Conservation (phyloP, 1,284 basidiomycete genomes). For the Boletus semigastroideus region DNA sequence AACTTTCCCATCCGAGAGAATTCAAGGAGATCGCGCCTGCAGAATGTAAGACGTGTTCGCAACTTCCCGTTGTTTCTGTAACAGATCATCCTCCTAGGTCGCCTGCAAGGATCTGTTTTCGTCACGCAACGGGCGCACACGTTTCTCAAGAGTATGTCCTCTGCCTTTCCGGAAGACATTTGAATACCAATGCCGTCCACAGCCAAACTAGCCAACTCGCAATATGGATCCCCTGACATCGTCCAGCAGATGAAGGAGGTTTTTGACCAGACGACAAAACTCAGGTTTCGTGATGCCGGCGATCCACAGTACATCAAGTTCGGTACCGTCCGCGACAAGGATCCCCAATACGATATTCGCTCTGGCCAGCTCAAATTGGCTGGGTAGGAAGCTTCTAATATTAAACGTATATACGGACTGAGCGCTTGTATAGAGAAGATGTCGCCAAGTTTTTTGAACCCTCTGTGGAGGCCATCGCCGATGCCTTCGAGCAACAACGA, state of each 20-base stretch:
- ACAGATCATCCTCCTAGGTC: conserved; percentile 17
- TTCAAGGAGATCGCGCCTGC: conserved; percentile 41
- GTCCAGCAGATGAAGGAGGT: conserved; percentile 40
- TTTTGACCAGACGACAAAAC: conserved; percentile 50
- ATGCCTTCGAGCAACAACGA: conserved; percentile 37
- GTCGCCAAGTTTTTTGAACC: conserved; percentile 5
- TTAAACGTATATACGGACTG: background rate
- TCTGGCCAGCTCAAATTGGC: conserved; percentile 43
- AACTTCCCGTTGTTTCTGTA: background rate
- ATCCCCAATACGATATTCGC: conserved; percentile 22
- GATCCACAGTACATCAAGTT: conserved; percentile 48
- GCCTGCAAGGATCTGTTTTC: conserved; percentile 35
- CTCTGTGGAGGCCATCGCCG: conserved; percentile 3
- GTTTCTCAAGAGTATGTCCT: conserved; percentile 32
- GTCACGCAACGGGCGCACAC: conserved; percentile 40
- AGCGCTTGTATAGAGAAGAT: background rate
- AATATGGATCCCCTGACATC: conserved; percentile 31
- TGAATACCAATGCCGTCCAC: conserved; percentile 12
- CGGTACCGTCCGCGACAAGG: conserved; percentile 43
- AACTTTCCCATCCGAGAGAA: conserved; percentile 22
- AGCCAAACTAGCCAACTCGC: conserved; percentile 34
- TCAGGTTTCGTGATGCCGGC: conserved; percentile 38
- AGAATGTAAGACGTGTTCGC: conserved; percentile 33
- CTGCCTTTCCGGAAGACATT: background rate
- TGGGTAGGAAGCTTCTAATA: conserved; percentile 31